Evolutionary conservation across 768 basidiomycete species (phyloP), one percentile per base, ranked within the genome.

Genomic region (Leccinellum rugosiceps): DNA sequence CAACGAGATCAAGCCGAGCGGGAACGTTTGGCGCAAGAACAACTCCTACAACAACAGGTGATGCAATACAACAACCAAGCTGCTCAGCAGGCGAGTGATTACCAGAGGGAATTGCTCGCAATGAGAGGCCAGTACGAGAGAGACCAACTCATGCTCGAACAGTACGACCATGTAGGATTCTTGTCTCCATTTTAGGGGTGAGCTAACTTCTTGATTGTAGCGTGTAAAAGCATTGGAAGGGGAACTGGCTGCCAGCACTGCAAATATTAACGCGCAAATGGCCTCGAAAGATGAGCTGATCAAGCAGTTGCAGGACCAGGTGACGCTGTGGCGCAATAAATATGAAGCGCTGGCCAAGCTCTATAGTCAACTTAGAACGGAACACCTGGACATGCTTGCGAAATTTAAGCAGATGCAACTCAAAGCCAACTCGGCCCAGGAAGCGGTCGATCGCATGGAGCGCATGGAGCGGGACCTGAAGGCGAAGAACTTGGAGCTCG

Each of bases 291-390:
- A 99, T 70, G 94, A 97, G 14, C 77, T 98, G 66, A 96, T 98
- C 73, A 87, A 87, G 68, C 93, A 95, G 69, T 82, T 99, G 3
- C 96, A 98, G 68, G 92, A 97, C 67, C 97, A 99, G 75, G 95
- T 98, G 61, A 90, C 84, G 4, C 77, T 96, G 14, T 99, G 97
- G 97, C 88, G 94, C 55, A 95, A 92, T 78, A 99, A 99, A 75
- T 99, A 99, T 72, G 97, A 99, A 71, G 93, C 96, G 0, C 80
- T 99, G 57, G 97, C 97, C 45, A 99, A 98, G 73, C 83, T 99
- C 9, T 99, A 99, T 79, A 98, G 94, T 65, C 97, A 98, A 71
- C 85, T 99, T 10, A 90, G 97, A 53, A 90, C 92, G 30, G 97
- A 98, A 69, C 97, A 99, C 74, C 80, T 99, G 45, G 97, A 99